These are phyloP conservation scores for Calonectria leucothoes DNA, from an alignment of 2,329 filamentous ascomycete species.

Conservation along the genomic window DNA sequence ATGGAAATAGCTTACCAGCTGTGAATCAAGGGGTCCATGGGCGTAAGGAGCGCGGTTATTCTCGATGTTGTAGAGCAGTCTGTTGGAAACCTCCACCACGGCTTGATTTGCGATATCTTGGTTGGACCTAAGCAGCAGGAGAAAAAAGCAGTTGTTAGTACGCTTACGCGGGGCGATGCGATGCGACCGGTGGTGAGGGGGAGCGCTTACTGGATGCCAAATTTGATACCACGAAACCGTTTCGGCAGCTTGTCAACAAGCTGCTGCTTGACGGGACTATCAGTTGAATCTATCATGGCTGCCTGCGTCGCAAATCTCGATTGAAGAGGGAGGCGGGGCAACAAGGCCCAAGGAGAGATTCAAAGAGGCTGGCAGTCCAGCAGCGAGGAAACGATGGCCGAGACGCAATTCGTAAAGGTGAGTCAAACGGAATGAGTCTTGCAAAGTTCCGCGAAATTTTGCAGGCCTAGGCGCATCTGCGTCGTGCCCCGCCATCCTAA, in stretches of 20 bases:
- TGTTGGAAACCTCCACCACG: constrained; percentile 93
- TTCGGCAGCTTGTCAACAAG: constrained; percentile 90
- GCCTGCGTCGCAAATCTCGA: not conserved
- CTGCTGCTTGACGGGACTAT: constrained; percentile 78
- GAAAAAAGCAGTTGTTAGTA: not conserved
- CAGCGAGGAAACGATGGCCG: not conserved
- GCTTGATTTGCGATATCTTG: constrained; percentile 96
- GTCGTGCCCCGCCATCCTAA: constrained; percentile 6
- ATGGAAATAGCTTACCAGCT: constrained; percentile 65
- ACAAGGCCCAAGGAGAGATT: not conserved
- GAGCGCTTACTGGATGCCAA: constrained; percentile 82
- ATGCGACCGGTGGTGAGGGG: not conserved
- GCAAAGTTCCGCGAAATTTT: constrained; percentile 5
- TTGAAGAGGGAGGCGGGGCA: not conserved
- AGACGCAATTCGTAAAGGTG: not conserved
- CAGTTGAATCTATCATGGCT: constrained; percentile 28
- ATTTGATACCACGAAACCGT: constrained; percentile 92
- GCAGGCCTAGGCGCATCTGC: constrained; percentile 7
- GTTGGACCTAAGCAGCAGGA: constrained; percentile 71
- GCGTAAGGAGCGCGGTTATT: constrained; percentile 79
- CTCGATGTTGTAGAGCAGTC: constrained; percentile 91
- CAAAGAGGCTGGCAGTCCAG: not conserved
- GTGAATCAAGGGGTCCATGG: constrained; percentile 88
- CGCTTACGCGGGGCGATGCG: not conserved
- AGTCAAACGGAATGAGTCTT: not conserved